Percentiles rank a stretch among this genome's conserved stretches.
phyloP scores from a whole-genome alignment of 2,329 filamentous ascomycete species.

The Curvularia sp. region DNA sequence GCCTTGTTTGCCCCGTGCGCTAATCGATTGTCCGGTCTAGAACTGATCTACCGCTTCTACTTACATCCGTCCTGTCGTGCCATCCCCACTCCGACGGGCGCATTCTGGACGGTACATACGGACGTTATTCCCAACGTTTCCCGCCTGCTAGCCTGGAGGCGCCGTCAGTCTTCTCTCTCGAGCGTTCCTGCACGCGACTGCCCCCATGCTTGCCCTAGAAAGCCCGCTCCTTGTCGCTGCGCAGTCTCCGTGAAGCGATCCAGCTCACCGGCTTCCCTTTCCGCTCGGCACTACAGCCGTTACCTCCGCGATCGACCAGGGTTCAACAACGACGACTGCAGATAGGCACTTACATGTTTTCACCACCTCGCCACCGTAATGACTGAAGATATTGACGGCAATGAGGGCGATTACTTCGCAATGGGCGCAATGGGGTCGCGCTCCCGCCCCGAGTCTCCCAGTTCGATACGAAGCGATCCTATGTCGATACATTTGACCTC shows the following conservation, averaged over 20 bases:
- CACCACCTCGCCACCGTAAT: constrained; percentile 25
- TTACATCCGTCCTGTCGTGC: constrained; percentile 15
- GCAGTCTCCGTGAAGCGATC: constrained; percentile 11
- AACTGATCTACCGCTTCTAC: constrained; percentile 28
- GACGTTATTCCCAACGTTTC: constrained; percentile 9
- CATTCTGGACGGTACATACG: constrained; percentile 11
- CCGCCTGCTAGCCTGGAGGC: constrained; percentile 8
- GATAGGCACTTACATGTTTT: neutral
- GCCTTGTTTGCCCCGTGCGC: constrained; percentile 6
- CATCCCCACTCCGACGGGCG: constrained; percentile 19
- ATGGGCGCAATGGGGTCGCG: constrained; percentile 30
- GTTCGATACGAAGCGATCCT: constrained; percentile 43
- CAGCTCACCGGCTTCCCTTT: constrained; percentile 1
- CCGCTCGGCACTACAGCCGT: constrained; percentile 2
- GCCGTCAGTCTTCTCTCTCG: constrained; percentile 3
- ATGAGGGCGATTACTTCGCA: constrained; percentile 42
- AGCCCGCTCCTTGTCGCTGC: constrained; percentile 6
- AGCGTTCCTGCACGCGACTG: constrained; percentile 5
- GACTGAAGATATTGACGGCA: constrained; percentile 25
- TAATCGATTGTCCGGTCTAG: constrained; percentile 23
- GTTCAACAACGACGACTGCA: neutral
- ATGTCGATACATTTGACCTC: constrained; percentile 41
- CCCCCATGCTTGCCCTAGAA: constrained; percentile 5
- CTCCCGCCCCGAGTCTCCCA: constrained; percentile 33
- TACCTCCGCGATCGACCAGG: constrained; percentile 1